phyloP scores from a whole-genome alignment of 371 early-diverging fungal genomes.

The Umbelopsis sp. region DNA sequence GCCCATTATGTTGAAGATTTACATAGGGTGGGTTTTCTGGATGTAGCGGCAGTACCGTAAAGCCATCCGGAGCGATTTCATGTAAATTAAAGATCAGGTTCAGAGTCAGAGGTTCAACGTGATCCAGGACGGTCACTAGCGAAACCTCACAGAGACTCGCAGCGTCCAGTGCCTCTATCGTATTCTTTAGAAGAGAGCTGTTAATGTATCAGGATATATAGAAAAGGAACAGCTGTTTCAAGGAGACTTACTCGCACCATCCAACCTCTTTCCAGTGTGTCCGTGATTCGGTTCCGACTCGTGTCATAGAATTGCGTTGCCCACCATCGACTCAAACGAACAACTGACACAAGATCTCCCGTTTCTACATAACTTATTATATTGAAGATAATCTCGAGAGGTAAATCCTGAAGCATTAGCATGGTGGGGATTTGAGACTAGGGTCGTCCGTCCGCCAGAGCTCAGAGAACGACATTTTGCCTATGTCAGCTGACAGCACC shows the following conservation, averaged over 20 bases:
- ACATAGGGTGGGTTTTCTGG: neutral
- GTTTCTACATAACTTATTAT: neutral
- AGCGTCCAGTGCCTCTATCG: neutral
- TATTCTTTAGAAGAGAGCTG: neutral
- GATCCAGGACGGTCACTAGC: slow-evolving; percentile 4
- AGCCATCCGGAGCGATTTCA: neutral
- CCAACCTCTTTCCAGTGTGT: neutral
- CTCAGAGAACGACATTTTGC: too few relatives aligned
- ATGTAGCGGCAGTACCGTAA: neutral
- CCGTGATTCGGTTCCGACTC: neutral
- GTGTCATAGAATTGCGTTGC: neutral
- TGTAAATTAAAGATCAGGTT: slow-evolving; percentile 1
- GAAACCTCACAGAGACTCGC: neutral
- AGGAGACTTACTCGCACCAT: neutral
- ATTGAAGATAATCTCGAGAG: neutral
- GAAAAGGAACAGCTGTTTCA: too few relatives aligned
- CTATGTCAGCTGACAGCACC: too few relatives aligned
- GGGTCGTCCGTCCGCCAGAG: too few relatives aligned
- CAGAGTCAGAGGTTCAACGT: neutral
- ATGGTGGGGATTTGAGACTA: neutral
- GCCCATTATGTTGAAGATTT: neutral
- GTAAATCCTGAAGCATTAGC: neutral
- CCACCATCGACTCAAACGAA: slow-evolving; percentile 3
- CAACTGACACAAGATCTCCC: neutral
- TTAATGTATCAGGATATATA: too few relatives aligned